Evolutionary conservation across 768 basidiomycete genomes (phyloP), one percentile per base, ranked within the genome.

Genomic region (Suillus brevipes): DNA sequence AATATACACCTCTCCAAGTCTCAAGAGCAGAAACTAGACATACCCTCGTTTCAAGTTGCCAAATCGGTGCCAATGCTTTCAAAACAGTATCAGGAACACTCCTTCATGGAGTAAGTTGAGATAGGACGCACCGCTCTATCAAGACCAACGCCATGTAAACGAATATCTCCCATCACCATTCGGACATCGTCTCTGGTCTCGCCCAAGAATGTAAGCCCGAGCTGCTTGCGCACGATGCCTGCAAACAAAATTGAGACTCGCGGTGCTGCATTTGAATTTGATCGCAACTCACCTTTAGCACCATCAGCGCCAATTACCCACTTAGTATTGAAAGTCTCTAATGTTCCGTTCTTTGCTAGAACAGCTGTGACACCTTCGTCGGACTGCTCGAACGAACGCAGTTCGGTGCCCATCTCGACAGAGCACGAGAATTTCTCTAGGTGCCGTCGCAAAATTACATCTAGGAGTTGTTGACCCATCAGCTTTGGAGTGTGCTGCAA

Each of bases 341-440:
- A 34, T 13, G 43, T 52, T 18, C n/a, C 64, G 23, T 58, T 38
- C 37, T 58, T 64, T 18, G 28, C 31, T 6, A 65, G 34, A n/a
- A 43, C 60, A 1, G 72, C 78, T 0, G 65, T 66, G 9, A 82
- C 77, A 36, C 67, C 62, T 60, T 79, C 77, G 0, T 65, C 50
- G 28, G 67, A 56, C 63, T 82, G 80, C 63, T 77, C 75, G 31
- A 83, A 69, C 4, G 63, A 67, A 14, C 67, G 60, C 9, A 82
- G 67, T 63, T 81, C 80, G 4, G 75, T 75, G 1, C 72, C 75
- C 0, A 76, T 65, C 63, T 82, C 82, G 13, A 85, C 75, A 16
- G 47, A 49, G 58, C 75, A 77, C 0, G 64, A 68, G 10, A 69
- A 64, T 7, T 69, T 70, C 25, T 68, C 68, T 23, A 74, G 63